Base-by-base conservation (phyloP, 192 early-diverging fungal species). In the Backusella westeae region DNA sequence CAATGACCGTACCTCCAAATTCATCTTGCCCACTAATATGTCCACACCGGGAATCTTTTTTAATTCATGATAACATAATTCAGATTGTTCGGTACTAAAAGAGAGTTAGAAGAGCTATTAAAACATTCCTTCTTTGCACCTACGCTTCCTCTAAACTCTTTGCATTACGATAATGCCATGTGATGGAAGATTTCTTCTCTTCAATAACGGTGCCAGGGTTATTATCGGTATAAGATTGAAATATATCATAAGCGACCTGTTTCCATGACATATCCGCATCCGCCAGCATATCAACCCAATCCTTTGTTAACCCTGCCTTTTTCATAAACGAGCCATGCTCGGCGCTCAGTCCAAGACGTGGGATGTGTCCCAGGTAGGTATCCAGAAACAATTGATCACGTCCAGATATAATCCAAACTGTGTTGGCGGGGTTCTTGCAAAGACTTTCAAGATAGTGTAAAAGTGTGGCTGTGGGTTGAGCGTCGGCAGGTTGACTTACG, bases 271-370 rank as follows among this genome's bases (percentile, higher is more conserved):
- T 89, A 80, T 97, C 91, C 59, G 91, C 83, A 63, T 91, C 83
- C 23, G 88, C 85, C 23, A 90, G 84, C 80, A 94, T 78, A 76
- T 93, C 92, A 63, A 90, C 77, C 93, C 93, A 94, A 66, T 93
- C 89, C 71, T 88, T 89, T 49, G 19, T 49, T 65, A 78, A 84
- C 6, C 88, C 88, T 15, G 96, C 93, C 75, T 92, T 91, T 77
- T 93, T 92, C 77, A 99, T 91, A 82, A 99, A 98, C 38, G 93
- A 93, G 26, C 98, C 98, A 82, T 99, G 98, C 81, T 99, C 98
- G 35, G 96, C 96, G 76, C 94, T 94, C 29, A 93, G 86, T 1
- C 96, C 94, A 59, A 99, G 83, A 12, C 89, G 87, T 34, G 87
- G 85, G 44, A 99, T 88, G 19, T 86, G 74, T 35, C 96, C 94